Evolutionary conservation across 805 yeast species (phyloP), one percentile per base, ranked within the genome.

Genomic region (Ogataea haglerorum): DNA sequence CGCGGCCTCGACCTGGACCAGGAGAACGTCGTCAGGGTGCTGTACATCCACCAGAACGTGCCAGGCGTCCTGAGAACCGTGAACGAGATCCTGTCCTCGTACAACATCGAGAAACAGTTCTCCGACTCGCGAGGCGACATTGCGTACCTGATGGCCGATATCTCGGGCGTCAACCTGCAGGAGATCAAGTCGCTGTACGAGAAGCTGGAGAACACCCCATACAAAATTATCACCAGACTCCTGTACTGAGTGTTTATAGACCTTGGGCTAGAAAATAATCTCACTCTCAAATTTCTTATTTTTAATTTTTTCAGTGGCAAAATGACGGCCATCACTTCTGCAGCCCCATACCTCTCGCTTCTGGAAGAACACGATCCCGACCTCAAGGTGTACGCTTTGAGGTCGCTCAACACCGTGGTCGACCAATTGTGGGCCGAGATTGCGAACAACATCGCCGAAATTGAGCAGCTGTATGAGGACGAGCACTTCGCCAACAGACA

Each of bases 1-100:
- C 85, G 97, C 70, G 84, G 89, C 24, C 72, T 88, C 52, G 86
- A 88, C 57, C 76, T 84, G 66, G 95, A 87, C 61, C 95, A 87
- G 65, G 82, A 85, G 61, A 77, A 84, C 63, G 76, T 83, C 41
- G 97, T 90, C 52, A 86, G 99, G 72, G 96, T 93, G 30, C 74
- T 93, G 57, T 93, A 93, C 69, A 85, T 90, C 59, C 99, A 93
- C 72, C 93, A 86, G 69, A 93, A 93, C 68, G 96, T 93, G 56
- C 99, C 99, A 21, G 99, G 99, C 80, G 99, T 93, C 42, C 76
- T 93, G 77, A 86, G 88, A 65, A 88, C 96, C 30, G 99, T 93
- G 58, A 93, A 93, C 75, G 91, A 91, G 72, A 87, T 93, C 55
- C 79, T 93, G 67, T 85, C 95, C 43, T 82, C 82, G 64, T 90